Evolutionary conservation across 2,329 filamentous ascomycete genomes (phyloP).

Genomic region (Alternaria gansuensis): DNA sequence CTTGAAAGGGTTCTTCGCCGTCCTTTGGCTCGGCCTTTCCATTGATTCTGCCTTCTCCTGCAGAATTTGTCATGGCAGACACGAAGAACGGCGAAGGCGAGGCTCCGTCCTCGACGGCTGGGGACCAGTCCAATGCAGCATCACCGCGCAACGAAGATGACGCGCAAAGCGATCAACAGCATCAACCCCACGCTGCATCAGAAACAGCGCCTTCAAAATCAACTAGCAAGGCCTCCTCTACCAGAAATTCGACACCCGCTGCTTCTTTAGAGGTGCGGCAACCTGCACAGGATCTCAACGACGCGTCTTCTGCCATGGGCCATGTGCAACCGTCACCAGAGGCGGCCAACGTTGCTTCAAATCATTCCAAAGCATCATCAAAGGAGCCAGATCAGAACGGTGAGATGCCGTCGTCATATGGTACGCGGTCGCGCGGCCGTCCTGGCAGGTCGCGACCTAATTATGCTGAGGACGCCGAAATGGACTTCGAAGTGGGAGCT

Average conservation of each 20-base stretch:
- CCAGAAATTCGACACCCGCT: slow-evolving; percentile 47
- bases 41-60: slow-evolving; percentile 30
- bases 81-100: slow-evolving; percentile 50
- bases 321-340: slow-evolving; percentile 44
- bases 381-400: slow-evolving; percentile 48
- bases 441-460: slow-evolving; percentile 82
- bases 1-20: slow-evolving; percentile 34
- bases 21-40: slow-evolving; percentile 27
- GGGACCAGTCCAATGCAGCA: slow-evolving; percentile 42
- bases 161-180: slow-evolving; percentile 39
- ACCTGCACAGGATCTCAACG: slow-evolving; percentile 36
- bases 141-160: slow-evolving; percentile 42
- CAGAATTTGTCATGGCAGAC: slow-evolving; percentile 48
- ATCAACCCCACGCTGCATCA: slow-evolving; percentile 35
- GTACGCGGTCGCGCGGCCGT: slow-evolving; percentile 92
- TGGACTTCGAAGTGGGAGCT: slow-evolving; percentile 78
- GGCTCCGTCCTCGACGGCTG: slow-evolving; percentile 42
- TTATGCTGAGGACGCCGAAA: slow-evolving; percentile 94
- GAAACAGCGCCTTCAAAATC: slow-evolving; percentile 43
- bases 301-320: slow-evolving; percentile 41
- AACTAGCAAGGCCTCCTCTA: slow-evolving; percentile 49
- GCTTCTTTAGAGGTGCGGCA: slow-evolving; percentile 38
- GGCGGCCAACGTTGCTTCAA: slow-evolving; percentile 38
- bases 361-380: slow-evolving; percentile 43
- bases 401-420: slow-evolving; percentile 72